phyloP scores from a whole-genome alignment of 257 asterid species.

The Salvia splendens region DNA sequence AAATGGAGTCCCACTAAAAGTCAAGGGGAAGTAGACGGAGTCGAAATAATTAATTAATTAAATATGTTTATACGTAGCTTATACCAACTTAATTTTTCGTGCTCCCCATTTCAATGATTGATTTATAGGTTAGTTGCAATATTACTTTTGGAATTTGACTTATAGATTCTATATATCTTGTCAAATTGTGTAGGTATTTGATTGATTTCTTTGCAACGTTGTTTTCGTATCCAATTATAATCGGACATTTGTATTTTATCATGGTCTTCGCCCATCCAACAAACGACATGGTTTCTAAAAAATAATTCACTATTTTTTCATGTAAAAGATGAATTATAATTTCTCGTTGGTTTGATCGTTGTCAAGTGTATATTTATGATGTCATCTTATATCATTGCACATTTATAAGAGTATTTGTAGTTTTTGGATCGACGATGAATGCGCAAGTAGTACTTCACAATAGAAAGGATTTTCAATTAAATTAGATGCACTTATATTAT shows the following conservation, averaged over 20 bases:
- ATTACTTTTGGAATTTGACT: conserved; percentile 3
- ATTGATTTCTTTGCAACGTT: background rate
- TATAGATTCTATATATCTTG: background rate
- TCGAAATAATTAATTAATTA: conserved; percentile 13
- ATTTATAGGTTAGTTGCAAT: background rate
- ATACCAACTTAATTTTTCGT: conserved; percentile 25
- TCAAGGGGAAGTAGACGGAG: conserved; percentile 25
- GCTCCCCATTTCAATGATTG: background rate
- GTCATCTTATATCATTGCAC: no score
- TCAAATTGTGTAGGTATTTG: background rate
- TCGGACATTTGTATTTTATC: background rate
- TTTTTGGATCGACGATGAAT: no score
- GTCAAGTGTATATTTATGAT: no score
- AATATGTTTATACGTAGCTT: background rate
- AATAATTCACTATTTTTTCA: background rate
- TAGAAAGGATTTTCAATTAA: no score
- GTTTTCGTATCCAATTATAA: background rate
- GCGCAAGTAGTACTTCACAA: no score
- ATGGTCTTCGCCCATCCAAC: no score
- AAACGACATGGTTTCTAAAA: no score
- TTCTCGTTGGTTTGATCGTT: no score
- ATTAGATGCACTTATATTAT: no score
- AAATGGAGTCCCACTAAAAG: conserved; percentile 21
- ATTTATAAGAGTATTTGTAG: no score
- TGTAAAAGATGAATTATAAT: no score